Evolutionary conservation across 441 rosid genomes (phyloP), one percentile per base, ranked within the genome.

Genomic region (Aleurites moluccanus): DNA sequence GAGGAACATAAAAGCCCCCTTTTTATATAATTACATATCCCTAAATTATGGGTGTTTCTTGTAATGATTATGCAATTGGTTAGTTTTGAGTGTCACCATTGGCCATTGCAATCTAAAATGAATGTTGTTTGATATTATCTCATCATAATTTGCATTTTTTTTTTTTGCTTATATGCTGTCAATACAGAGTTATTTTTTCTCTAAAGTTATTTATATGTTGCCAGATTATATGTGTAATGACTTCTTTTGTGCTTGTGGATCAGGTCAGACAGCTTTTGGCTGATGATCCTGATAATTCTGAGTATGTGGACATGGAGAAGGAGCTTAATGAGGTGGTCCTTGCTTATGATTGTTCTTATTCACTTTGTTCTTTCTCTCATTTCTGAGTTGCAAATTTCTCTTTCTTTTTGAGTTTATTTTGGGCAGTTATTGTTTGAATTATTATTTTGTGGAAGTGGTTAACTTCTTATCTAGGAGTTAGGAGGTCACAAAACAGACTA

Each of bases 231-330:
- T 21, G 40, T 33, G 0, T 16, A 28, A 35, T 75, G 64, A 75
- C 71, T 56, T 76, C 2, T 45, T 25, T 69, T 49, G 10, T 67
- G 56, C 61, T 44, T 77, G 47, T 75, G 80, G 53, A 66, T 67
- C 88, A 96, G 98, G 99, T 96, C 69, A 89, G 89, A 78, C 88
- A 90, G 84, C 88, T 92, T 76, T 83, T 96, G 85, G 86, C 73
- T 16, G 92, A 87, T 80, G 97, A 92, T 78, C 93, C 98, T 57
- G 82, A 85, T 72, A 96, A 96, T 80, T 77, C 90, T 3, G 98
- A 96, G 82, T 93, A 89, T 86, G 97, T 72, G 11, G 98, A 93
- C 84, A 92, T 93, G 97, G 94, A 88, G 78, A 93, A 90, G 84
- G 98, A 93, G 84, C 97, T 93, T 52, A 74, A 73, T 70, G 99